Base-by-base conservation (phyloP, 1,139 yeast species). In the Suhomyces bolitotheri region DNA sequence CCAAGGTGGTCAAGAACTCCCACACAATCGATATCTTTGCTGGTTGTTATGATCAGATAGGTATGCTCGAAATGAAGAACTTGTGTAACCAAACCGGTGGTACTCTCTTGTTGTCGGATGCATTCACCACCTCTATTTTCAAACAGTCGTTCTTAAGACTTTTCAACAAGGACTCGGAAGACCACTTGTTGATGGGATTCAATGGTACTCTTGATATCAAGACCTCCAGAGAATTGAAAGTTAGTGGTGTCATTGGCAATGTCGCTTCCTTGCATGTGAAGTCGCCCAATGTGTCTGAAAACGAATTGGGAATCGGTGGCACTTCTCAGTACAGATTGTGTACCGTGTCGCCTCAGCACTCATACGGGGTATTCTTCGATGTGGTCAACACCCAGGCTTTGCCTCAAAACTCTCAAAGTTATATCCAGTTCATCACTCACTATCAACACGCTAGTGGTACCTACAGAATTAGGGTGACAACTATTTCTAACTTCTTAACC, bases 11-110 rank as follows among this genome's bases (percentile, higher is more conserved):
- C 38, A 76, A 78, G 36, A 85, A 87, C 57, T 87, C 94, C 16
- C 97, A 89, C 56, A 79, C 94, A 16, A 81, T 92, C 36, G 98
- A 92, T 63, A 80, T 92, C 34, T 90, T 89, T 66, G 97, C 96
- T 25, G 98, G 98, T 42, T 89, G 97, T 66, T 90, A 89, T 59
- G 99, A 92, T 66, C 98, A 92, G 71, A 86, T 90, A 47, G 99
- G 99, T 60, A 82, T 92, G 77, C 82, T 85, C 51, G 99, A 92
- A 69, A 92, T 92, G 97, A 87, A 88, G 64, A 76, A 85, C 41
- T 70, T 94, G 52, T 77, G 95, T 41, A 87, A 88, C 65, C 73
- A 78, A 51, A 92, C 97, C 19, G 98, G 98, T 51, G 99, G 99
- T 64, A 85, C 86, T 22, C 71, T 94, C 56, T 79, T 92, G 38